Base-by-base conservation (phyloP, 2,329 filamentous ascomycete genomes). In the Penicillium corylophilum region DNA sequence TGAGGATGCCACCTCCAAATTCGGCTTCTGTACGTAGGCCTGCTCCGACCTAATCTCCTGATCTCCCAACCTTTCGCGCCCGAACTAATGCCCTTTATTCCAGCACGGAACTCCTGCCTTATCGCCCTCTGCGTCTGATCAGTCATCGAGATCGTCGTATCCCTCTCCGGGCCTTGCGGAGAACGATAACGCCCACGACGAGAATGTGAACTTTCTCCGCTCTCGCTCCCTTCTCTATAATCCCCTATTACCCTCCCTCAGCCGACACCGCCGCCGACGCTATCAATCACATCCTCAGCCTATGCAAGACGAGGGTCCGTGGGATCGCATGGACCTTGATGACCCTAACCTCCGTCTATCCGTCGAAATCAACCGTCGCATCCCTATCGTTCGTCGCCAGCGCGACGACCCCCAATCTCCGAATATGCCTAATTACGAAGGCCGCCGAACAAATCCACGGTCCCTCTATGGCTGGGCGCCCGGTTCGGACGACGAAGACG, bases 391-490 rank as follows among this genome's bases (percentile, higher is more conserved):
- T 20, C 70, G 68, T 38, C 69, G 65, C 45, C 62, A 65, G 26
- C 66, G 61, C n/a, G 75, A 81, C 57, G 72, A 70, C 18, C 64
- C 74, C 29, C 71, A 71, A 18, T 64, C 73, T 24, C 71, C 75
- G 56, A 73, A 71, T 44, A 70, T 77, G 48, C 68, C 78, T 29
- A 76, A 79, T 39, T 84, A 84, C 60, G 78, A 82, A 52, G 76
- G 80, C 56, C 77, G 78, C 44, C 73, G 79, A 8, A 79, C 82
- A 16, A 77, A 75, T 59, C 68, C 76, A 54, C 80, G 82, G 60
- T 77, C 73, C 48, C 69, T 84, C 39, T 84, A 85, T 67, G 82
- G 83, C 64, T 85, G 82, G 82, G 80, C 81, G 29, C 82, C 82
- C 9, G 74, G 74, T 8, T 70, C 72, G 29, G 71, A 73, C 45